These are phyloP conservation scores for Aphanomyces cochlioides DNA, from an alignment of 352 stramenopile species.

Conservation along the genomic window DNA sequence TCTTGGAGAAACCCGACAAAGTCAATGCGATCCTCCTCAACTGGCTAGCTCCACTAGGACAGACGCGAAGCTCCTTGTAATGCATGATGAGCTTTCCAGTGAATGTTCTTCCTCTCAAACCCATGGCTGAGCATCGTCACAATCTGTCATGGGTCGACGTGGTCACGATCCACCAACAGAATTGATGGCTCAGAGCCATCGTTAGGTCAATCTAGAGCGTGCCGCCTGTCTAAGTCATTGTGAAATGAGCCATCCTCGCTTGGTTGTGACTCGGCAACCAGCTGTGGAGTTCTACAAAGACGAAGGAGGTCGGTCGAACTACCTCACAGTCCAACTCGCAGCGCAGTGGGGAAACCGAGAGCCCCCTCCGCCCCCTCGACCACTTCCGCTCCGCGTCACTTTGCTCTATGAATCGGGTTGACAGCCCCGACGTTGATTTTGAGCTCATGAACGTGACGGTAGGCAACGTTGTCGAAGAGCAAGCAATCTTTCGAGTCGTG, in stretches of 20 bases:
- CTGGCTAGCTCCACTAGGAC: constrained; percentile 32
- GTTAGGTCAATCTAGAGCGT: too few relatives aligned
- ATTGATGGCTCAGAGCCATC: too few relatives aligned
- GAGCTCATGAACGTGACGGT: background rate
- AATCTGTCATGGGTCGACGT: too few relatives aligned
- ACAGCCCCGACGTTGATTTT: background rate
- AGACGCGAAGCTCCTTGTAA: background rate
- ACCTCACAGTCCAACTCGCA: background rate
- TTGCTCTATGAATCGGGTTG: constrained; percentile 2
- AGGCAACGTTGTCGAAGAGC: background rate
- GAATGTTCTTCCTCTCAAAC: too few relatives aligned
- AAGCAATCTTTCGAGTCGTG: background rate
- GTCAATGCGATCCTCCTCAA: background rate
- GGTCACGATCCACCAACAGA: too few relatives aligned
- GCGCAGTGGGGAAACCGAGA: background rate
- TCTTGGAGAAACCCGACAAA: background rate
- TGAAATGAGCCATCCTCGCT: too few relatives aligned
- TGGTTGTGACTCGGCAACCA: background rate
- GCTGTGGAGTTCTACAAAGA: background rate
- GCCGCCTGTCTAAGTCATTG: too few relatives aligned
- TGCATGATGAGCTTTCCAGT: background rate
- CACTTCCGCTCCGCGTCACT: background rate
- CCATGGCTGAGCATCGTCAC: too few relatives aligned
- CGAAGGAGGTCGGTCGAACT: background rate
- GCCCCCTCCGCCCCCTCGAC: too few relatives aligned